Conservation (phyloP, 371 early-diverging fungal genomes). For the Mortierella sp. region DNA sequence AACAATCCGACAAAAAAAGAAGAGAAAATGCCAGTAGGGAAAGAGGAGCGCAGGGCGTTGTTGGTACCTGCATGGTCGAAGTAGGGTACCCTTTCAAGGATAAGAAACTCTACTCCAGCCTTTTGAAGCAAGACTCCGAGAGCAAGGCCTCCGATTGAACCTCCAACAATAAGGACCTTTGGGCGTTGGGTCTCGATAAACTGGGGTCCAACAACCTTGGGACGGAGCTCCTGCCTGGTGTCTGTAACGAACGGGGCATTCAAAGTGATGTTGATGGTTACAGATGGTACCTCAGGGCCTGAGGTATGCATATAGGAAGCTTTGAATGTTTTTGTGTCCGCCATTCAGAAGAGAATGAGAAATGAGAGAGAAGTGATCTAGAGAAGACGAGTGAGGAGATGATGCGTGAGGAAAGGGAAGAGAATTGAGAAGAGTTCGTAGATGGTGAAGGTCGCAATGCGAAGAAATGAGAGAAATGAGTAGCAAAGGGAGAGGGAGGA, state of each 20-base stretch:
- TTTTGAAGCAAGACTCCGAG: conserved; percentile 17
- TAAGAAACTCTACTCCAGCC: conserved; percentile 10
- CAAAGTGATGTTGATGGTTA: too few species aligned
- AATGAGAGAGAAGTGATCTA: too few species aligned
- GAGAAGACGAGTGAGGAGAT: too few species aligned
- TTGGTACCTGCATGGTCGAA: conserved; percentile 18
- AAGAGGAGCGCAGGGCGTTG: not conserved
- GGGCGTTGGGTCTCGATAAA: not conserved
- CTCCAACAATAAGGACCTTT: conserved; percentile 25
- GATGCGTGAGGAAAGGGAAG: too few species aligned
- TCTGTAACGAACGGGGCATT: not conserved
- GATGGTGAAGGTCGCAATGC: too few species aligned
- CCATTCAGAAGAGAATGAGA: too few species aligned
- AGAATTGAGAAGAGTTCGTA: too few species aligned
- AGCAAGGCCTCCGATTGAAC: conserved; percentile 15
- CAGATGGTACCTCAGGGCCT: too few species aligned
- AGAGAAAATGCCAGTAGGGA: not conserved
- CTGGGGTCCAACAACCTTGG: not conserved
- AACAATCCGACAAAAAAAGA: not conserved
- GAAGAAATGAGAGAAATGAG: too few species aligned
- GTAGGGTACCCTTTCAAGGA: conserved; percentile 6
- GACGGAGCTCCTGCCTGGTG: not conserved
- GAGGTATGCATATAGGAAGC: too few species aligned
- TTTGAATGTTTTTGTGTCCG: too few species aligned
- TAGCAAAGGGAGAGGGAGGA: too few species aligned